These are phyloP conservation scores for Eimeria praecox DNA, from an alignment of 169 alveolate species.

Conservation along the genomic window DNA sequence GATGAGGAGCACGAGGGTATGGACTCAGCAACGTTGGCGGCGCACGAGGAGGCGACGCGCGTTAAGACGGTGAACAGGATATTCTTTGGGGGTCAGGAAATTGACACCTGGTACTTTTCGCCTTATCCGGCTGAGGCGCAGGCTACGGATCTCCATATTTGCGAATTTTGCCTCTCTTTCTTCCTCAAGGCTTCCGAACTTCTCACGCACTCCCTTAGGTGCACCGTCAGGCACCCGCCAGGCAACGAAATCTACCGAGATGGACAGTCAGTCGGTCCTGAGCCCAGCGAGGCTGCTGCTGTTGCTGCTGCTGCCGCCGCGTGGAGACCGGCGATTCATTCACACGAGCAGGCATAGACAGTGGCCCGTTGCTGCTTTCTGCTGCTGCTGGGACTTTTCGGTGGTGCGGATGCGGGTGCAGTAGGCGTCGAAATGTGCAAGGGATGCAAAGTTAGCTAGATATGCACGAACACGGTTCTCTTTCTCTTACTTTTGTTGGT, in stretches of 20 bases:
- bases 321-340: background rate
- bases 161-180: constrained; percentile 97
- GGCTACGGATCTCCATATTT: constrained; percentile 94
- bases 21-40: constrained; percentile 90
- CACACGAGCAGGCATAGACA: background rate
- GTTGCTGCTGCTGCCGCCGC: constrained; percentile 85
- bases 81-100: constrained; percentile 94
- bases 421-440: background rate
- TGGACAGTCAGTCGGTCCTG: constrained; percentile 44
- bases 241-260: constrained; percentile 97
- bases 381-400: background rate
- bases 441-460: background rate
- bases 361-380: background rate
- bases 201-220: constrained; percentile 91
- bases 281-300: background rate
- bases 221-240: constrained; percentile 97
- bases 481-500: background rate
- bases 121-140: constrained; percentile 98
- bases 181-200: constrained; percentile 91
- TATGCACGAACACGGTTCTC: background rate
- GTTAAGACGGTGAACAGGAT: constrained; percentile 95
- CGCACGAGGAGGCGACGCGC: constrained; percentile 98
- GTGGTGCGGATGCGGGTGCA: background rate
- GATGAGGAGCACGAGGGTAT: constrained; percentile 81
- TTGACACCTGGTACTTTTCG: constrained; percentile 98